Evolutionary conservation across 495 filamentous ascomycete species (phyloP), one percentile per base, ranked within the genome.

Genomic region (Glarea lozoyensis): DNA sequence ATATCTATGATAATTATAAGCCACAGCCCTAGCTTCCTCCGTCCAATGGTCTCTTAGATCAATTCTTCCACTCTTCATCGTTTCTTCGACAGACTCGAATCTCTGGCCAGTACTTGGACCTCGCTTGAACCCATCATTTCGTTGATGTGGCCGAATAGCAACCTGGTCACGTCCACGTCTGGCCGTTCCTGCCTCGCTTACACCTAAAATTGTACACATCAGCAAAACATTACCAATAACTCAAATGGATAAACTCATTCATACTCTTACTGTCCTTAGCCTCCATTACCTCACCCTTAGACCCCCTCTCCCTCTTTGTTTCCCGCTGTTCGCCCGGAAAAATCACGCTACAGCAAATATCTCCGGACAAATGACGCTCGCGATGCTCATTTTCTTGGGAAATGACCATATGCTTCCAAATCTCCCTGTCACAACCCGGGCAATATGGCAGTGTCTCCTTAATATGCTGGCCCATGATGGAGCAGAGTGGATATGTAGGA

Each of bases 341-440:
- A 12, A 52, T 49, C 0, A 42, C 29, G 21, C 48, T 41, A 20
- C 54, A 57, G 10, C 22, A 9, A 13, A 44, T 48, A n/a, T 50
- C 42, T 1, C 48, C 44, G 11, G 25, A 13, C 25, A 44, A 18
- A 24, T 57, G 54, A 9, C 20, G 10, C 27, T 34, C 18, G 16
- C 48, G 47, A 24, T 57, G 54, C 21, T 48, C 30, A 18, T 49
- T 40, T 20, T 54, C 50, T 5, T 44, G 33, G 23, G 45, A 32
- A 41, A 57, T 35, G 9, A 54, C 43, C 15, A 37, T 27, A 3
- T 11, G n/a, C 15, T 58, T 54, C 55, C 55, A 58, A 10, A 53
- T 25, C 20, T 52, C 37, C 10, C 55, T 36, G 20, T n/a, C 20
- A 21, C 55, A 58, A 1, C 39, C 7, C 13, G 46, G 55, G 34